These are phyloP conservation scores for Zalerion maritima DNA, from an alignment of 495 filamentous ascomycete species.

Conservation along the genomic window DNA sequence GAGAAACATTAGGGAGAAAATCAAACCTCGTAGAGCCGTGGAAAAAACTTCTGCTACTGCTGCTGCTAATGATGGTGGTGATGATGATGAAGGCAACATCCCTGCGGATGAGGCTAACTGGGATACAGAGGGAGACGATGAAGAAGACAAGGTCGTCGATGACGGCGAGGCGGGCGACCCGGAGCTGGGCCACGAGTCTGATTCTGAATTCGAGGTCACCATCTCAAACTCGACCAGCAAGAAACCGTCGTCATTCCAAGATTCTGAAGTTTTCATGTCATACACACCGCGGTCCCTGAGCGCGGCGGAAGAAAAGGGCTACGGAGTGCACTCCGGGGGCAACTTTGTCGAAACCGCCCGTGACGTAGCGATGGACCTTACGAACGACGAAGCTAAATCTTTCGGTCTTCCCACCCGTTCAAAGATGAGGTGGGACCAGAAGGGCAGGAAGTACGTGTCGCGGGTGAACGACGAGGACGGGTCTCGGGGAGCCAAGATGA, in stretches of 20 bases:
- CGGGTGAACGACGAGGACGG: conserved; percentile 89
- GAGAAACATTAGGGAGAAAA: conserved; percentile 38
- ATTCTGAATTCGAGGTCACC: conserved; percentile 69
- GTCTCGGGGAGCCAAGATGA: conserved; percentile 66
- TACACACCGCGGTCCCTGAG: conserved; percentile 69
- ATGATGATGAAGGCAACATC: conserved; percentile 17
- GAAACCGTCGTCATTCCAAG: conserved; percentile 45
- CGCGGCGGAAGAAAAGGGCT: conserved; percentile 73
- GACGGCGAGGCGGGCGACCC: conserved; percentile 12
- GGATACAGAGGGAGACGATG: conserved; percentile 23
- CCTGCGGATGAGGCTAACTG: conserved; percentile 20
- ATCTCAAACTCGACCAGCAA: conserved; percentile 44
- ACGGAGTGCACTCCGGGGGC: conserved; percentile 75
- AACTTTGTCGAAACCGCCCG: conserved; percentile 77
- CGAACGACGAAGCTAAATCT: conserved; percentile 61
- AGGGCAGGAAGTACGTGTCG: conserved; percentile 84
- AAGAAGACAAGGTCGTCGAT: conserved; percentile 32
- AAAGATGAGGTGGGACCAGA: conserved; percentile 91
- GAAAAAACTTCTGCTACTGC: conserved; percentile 13
- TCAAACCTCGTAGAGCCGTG: conserved; percentile 9
- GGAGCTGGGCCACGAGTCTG: conserved; percentile 51
- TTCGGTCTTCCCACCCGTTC: conserved; percentile 60
- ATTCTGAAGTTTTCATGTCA: conserved; percentile 88
- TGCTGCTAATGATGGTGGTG: conserved; percentile 14
- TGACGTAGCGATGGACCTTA: conserved; percentile 75